Evolutionary conservation across 805 yeast genomes (phyloP), one percentile per base, ranked within the genome.

Genomic region (Lachancea kluyveri): DNA sequence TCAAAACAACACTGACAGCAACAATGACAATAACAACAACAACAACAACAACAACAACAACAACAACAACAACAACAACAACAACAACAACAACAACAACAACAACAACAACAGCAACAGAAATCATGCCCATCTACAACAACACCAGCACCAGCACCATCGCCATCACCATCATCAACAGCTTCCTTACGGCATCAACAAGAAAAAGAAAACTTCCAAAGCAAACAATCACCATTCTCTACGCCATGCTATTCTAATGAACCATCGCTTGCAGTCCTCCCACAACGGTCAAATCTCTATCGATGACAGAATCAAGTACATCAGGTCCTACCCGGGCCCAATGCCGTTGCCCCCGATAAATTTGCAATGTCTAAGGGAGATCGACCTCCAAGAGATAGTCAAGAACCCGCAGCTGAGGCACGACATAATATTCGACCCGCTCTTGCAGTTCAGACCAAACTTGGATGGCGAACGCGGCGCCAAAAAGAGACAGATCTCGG

Each of bases 331-430:
- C 19, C 40, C 47, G 11, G 28, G 45, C 9, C 61, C 60, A 35
- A 68, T 79, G 3, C 70, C 76, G 5, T 55, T 79, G 29, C 95
- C 95, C 3, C 96, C 96, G 1, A 84, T 84, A 28, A 83, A 82
- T 58, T 61, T 84, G 29, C 87, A 79, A 50, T 76, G 86, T 19
- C 67, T 88, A 43, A 77, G 79, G 45, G 96, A 86, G 54, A 82
- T 88, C 37, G 96, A 88, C 50, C 60, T 88, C 27, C 82, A 82
- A 40, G 95, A 86, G 52, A 88, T 90, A 32, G 67, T 88, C 45
- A 84, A 83, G 52, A 88, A 88, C 59, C 95, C 95, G 3, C 95
- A 86, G 55, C 65, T 88, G 35, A 72, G 97, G 42, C 97, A 88
- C 57, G 97, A 90, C 55, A 84, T 90, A 33, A 68, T 86, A 9